Evolutionary conservation across 495 filamentous ascomycete species (phyloP).

Genomic region (Neurospora terricola): DNA sequence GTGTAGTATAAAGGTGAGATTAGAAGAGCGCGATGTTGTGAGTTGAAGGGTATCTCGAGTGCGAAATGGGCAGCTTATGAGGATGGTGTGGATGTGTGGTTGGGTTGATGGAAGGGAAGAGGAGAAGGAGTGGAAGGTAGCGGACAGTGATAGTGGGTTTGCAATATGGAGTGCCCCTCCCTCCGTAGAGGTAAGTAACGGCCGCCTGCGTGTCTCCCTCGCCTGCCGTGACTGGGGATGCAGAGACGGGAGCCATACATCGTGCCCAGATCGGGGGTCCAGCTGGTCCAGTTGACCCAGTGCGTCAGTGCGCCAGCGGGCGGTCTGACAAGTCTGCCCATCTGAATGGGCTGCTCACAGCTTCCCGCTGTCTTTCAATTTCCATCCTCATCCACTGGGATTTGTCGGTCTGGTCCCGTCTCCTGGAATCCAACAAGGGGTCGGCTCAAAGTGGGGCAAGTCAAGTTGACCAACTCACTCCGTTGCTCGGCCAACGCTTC

Average conservation of each 20-base stretch:
- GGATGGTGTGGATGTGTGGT: slow-evolving; percentile 10
- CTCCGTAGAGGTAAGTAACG: slow-evolving; percentile 1
- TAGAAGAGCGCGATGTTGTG: slow-evolving; percentile 5
- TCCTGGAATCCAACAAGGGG: background rate
- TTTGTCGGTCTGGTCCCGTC: background rate
- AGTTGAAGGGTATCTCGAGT: background rate
- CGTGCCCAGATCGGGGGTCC: background rate
- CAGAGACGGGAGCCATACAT: background rate
- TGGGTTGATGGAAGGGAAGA: slow-evolving; percentile 6
- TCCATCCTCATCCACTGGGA: background rate
- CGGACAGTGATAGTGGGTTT: slow-evolving; percentile 13
- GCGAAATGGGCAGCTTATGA: slow-evolving; percentile 1
- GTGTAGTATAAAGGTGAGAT: slow-evolving; percentile 3
- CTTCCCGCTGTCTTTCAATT: background rate
- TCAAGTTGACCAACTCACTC: background rate
- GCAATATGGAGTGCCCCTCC: slow-evolving; percentile 25
- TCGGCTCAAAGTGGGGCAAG: background rate
- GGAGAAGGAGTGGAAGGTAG: slow-evolving; percentile 13
- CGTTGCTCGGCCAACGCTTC: background rate
- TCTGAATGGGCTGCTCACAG: background rate
- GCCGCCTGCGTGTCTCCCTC: slow-evolving; percentile 8
- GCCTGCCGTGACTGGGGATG: background rate
- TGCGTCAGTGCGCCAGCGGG: background rate
- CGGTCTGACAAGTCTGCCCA: slow-evolving; percentile 2
- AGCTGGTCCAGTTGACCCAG: background rate